Evolutionary conservation across 2,329 filamentous ascomycete genomes (phyloP), one percentile per base, ranked within the genome.

Genomic region (Fusarium citri): DNA sequence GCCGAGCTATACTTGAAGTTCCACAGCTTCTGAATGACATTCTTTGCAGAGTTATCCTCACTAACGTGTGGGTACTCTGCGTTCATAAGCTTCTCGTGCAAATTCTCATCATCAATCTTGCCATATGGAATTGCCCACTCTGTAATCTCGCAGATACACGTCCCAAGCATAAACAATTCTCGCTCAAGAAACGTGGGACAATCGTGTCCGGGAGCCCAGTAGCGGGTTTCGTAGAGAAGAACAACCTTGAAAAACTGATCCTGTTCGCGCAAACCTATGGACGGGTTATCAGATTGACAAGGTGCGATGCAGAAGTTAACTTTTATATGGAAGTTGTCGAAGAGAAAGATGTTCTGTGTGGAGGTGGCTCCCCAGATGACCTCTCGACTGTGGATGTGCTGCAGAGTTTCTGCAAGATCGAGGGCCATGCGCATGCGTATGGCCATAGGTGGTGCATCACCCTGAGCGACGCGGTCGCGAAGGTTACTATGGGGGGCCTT

Each of bases 221-320:
- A n/a, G n/a, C n/a, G n/a, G n/a, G n/a, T n/a, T n/a, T n/a, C n/a
- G n/a, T n/a, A n/a, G n/a, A n/a, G n/a, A n/a, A n/a, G n/a, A n/a
- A n/a, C n/a, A n/a, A n/a, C n/a, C n/a, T n/a, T n/a, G n/a, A n/a
- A n/a, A n/a, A n/a, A n/a, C n/a, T n/a, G n/a, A n/a, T 26, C 26
- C 26, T 11, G 26, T 11, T 28, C 26, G 12, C 9, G 5, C 12
- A n/a, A 0, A 56, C 2, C 3, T 28, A 15, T 40, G 43, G 11
- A 11, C 8, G 28, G 15, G 22, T 1, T 2, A 15, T 10, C n/a
- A 3, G 1, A 2, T 22, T 26, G 18, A 22, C 3, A 34, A 0
- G 22, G 49, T 2, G 26, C 42, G 0, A n/a, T 5, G 37, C 37
- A 55, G 16, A 25, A 7, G 3, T 23, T 28, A 0, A 55, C 8